Evolutionary conservation across 2,329 filamentous ascomycete genomes (phyloP).

Genomic region (Alternaria sp.): DNA sequence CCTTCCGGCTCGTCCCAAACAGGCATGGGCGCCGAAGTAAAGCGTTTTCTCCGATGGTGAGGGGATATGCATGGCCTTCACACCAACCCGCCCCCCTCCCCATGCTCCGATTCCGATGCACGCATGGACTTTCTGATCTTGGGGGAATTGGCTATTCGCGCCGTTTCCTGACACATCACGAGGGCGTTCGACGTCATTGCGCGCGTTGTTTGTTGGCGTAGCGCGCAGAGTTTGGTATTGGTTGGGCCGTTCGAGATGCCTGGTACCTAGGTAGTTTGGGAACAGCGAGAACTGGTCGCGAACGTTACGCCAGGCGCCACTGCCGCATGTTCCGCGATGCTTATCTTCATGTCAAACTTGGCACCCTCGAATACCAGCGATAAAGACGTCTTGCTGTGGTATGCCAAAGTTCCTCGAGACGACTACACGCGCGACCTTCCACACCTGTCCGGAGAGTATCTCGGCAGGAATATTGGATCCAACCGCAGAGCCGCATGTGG

Average conservation of each 20-base stretch:
- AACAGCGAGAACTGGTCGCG: background rate
- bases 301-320: slow-evolving; percentile 4
- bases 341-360: background rate
- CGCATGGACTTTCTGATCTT: background rate
- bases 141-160: slow-evolving; percentile 4
- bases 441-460: slow-evolving; percentile 4
- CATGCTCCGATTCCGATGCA: slow-evolving; percentile 3
- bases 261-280: background rate
- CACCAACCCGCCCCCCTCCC: slow-evolving; percentile 1
- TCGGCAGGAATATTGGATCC: slow-evolving; percentile 22
- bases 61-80: background rate
- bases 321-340: slow-evolving; percentile 5
- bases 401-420: background rate
- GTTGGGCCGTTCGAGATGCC: background rate
- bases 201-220: background rate
- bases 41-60: background rate
- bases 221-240: background rate
- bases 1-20: slow-evolving; percentile 1
- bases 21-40: slow-evolving; percentile 7
- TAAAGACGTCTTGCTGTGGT: background rate
- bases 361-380: background rate
- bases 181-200: slow-evolving; percentile 5
- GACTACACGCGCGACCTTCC: slow-evolving; percentile 2
- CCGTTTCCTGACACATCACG: slow-evolving; percentile 6
- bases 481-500: slow-evolving; percentile 37